Conservation (phyloP, 768 basidiomycete genomes). For the Psilocybe tampanensis region DNA sequence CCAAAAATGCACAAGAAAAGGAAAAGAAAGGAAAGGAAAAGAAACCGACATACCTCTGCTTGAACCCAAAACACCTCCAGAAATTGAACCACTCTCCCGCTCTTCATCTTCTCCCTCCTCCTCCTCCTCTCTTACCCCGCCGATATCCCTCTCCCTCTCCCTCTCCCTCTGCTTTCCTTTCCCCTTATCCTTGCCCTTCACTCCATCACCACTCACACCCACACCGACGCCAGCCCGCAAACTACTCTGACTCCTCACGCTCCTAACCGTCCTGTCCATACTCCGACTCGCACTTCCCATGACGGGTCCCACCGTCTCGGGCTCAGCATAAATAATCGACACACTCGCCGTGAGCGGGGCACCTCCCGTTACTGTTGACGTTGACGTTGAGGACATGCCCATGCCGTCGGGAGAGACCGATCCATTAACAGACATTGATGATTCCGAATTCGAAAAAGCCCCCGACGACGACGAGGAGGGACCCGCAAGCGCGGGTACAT, state of each 20-base stretch:
- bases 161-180: neutral
- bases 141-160: neutral
- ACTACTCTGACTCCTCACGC: too few species aligned
- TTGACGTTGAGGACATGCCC: neutral
- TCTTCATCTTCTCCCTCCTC: neutral
- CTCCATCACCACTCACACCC: neutral
- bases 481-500: neutral
- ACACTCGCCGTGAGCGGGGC: constrained; percentile 1
- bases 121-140: neutral
- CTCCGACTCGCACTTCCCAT: neutral
- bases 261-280: neutral
- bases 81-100: neutral
- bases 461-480: too few species aligned
- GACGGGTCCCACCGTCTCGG: constrained; percentile 5
- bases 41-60: too few species aligned
- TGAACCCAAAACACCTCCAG: too few species aligned
- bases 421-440: too few species aligned
- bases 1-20: too few species aligned
- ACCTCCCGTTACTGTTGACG: neutral
- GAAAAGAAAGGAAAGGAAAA: too few species aligned
- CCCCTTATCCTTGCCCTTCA: neutral
- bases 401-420: too few species aligned
- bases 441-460: too few species aligned
- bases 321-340: constrained; percentile 12
- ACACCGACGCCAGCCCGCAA: neutral